phyloP scores from a whole-genome alignment of 2,329 filamentous ascomycete genomes.

The Tolypocladium album region DNA sequence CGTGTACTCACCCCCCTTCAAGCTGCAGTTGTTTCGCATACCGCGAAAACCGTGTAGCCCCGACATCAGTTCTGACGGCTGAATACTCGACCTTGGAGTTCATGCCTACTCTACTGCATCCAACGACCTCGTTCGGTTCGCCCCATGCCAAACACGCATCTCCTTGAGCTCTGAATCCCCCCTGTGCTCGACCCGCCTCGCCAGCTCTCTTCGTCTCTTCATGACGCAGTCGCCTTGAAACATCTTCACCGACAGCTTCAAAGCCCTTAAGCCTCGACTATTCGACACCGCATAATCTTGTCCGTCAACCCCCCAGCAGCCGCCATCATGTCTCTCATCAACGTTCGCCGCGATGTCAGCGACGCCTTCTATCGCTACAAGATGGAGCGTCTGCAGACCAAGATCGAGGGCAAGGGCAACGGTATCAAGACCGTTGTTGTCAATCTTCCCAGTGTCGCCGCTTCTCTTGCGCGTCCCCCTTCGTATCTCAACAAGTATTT shows the following conservation, averaged over 20 bases:
- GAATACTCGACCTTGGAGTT: constrained; percentile 43
- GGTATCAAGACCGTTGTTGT: constrained; percentile 98
- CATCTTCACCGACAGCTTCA: constrained; percentile 7
- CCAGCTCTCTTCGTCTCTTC: constrained; percentile 12
- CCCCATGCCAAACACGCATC: constrained; percentile 45
- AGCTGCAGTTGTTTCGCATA: constrained; percentile 97
- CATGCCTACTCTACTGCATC: constrained; percentile 44
- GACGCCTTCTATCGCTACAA: constrained; percentile 99
- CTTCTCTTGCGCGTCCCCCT: constrained; percentile 83
- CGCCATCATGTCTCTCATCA: constrained; percentile 89
- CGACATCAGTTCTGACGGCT: constrained; percentile 87
- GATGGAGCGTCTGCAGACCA: constrained; percentile 98
- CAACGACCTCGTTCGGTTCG: constrained; percentile 35
- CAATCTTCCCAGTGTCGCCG: constrained; percentile 89
- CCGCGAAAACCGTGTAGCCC: constrained; percentile 86
- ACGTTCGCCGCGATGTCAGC: constrained; percentile 95
- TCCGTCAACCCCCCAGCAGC: constrained; percentile 12
- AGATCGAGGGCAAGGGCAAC: constrained; percentile 99
- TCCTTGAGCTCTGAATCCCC: constrained; percentile 42
- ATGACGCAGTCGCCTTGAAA: constrained; percentile 24
- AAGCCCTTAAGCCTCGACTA: constrained; percentile 1
- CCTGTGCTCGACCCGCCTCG: constrained; percentile 26
- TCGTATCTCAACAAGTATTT: constrained; percentile 99
- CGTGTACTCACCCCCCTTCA: constrained; percentile 91
- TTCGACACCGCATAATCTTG: background rate